phyloP scores from a whole-genome alignment of 768 basidiomycete genomes.

The Collybia sp. region DNA sequence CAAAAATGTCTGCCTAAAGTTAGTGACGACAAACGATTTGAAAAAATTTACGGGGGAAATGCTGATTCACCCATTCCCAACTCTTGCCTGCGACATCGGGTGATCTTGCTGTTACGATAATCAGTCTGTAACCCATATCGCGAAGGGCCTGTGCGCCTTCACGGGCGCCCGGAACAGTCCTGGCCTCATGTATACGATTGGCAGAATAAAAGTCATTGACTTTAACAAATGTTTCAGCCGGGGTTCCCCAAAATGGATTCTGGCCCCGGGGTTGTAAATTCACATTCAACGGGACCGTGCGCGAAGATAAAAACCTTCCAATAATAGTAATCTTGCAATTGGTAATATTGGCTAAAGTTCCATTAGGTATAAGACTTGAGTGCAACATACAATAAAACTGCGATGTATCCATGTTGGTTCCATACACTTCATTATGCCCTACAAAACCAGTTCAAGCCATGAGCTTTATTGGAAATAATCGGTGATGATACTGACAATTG shows the following conservation, averaged over 20 bases:
- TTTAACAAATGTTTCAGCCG: conserved; percentile 52
- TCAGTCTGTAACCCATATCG: conserved; percentile 60
- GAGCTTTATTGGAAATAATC: not conserved
- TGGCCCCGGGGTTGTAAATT: conserved; percentile 9
- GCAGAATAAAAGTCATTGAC: conserved; percentile 56
- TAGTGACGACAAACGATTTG: not conserved
- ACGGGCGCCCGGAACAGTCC: conserved; percentile 55
- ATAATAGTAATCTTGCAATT: conserved; percentile 64
- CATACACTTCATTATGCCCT: conserved; percentile 68
- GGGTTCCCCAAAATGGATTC: conserved; percentile 62
- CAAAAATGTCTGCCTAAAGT: conserved; percentile 36
- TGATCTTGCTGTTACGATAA: conserved; percentile 74
- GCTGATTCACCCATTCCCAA: conserved; percentile 60
- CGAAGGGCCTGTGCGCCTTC: conserved; percentile 53
- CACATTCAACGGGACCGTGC: not conserved
- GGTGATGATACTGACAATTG: conserved; percentile 39
- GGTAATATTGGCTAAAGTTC: not conserved
- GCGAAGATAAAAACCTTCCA: conserved; percentile 51
- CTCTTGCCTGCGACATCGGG: conserved; percentile 50
- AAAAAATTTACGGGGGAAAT: conserved; percentile 51
- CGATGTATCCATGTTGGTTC: conserved; percentile 50
- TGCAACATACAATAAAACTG: conserved; percentile 54
- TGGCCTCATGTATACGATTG: conserved; percentile 38
- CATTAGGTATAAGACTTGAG: not conserved
- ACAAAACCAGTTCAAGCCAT: too few relatives aligned